Conservation (phyloP, 495 filamentous ascomycete genomes). For the Thermothielavioides terrestris region DNA sequence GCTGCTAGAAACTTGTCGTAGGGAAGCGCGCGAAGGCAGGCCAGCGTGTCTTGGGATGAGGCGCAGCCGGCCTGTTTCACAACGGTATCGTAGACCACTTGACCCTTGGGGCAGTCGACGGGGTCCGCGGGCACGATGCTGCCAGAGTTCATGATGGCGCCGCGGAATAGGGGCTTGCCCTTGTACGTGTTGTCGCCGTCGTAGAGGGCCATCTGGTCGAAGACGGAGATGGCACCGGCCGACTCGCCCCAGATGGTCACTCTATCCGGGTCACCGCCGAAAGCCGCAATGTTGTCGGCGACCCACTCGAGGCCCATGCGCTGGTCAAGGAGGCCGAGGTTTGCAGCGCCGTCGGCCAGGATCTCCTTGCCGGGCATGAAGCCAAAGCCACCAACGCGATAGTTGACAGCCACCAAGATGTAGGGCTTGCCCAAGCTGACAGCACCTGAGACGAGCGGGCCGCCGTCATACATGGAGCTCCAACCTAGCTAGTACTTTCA, state of each 20-base stretch:
- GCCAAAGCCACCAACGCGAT: conserved; percentile 52
- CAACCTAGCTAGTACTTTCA: conserved; percentile 32
- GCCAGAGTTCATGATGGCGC: conserved; percentile 66
- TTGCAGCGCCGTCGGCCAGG: conserved; percentile 52
- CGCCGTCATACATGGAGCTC: conserved; percentile 51
- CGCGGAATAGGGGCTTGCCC: conserved; percentile 59
- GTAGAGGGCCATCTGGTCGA: conserved; percentile 61
- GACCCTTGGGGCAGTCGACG: conserved; percentile 55
- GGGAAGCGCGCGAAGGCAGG: conserved; percentile 51
- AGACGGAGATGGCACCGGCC: conserved; percentile 63
- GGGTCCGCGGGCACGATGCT: conserved; percentile 53
- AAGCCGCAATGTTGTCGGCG: conserved; percentile 55
- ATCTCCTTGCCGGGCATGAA: conserved; percentile 57
- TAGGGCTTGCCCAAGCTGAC: conserved; percentile 50
- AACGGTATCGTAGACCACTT: conserved; percentile 55
- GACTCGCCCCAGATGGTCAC: conserved; percentile 71
- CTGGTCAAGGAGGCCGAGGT: conserved; percentile 57
- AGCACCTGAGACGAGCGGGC: conserved; percentile 43
- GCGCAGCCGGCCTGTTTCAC: conserved; percentile 52
- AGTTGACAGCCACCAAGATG: conserved; percentile 55
- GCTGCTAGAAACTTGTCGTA: conserved; percentile 56
- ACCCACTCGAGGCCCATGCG: conserved; percentile 58
- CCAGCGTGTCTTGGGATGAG: conserved; percentile 46
- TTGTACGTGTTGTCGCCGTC: conserved; percentile 63
- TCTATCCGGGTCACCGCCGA: conserved; percentile 56